Conservation (phyloP, 2,329 filamentous ascomycete genomes). For the Pseudogymnoascus sp. region DNA sequence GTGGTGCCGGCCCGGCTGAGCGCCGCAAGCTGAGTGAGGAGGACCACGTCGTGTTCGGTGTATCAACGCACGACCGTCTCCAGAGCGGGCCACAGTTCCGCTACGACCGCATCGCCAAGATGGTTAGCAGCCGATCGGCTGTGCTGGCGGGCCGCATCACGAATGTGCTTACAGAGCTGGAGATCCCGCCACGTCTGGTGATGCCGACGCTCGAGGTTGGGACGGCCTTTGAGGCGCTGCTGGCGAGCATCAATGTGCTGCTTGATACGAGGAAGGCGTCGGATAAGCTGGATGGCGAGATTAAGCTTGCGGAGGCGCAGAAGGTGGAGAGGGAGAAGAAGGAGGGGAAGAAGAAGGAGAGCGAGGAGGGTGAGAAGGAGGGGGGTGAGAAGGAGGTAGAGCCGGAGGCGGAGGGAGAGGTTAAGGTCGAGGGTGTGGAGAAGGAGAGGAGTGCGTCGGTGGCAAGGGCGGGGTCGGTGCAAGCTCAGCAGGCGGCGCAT, state of each 20-base stretch:
- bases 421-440: slow-evolving; percentile 38
- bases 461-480: slow-evolving; percentile 58
- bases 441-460: slow-evolving; percentile 24
- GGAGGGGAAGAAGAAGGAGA: slow-evolving; percentile 16
- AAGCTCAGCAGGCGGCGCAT: slow-evolving; percentile 34
- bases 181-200: slow-evolving; percentile 58
- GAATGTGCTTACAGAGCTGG: slow-evolving; percentile 62
- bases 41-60: slow-evolving; percentile 73
- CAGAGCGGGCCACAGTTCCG: slow-evolving; percentile 84
- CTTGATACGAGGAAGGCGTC: slow-evolving; percentile 66
- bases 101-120: slow-evolving; percentile 70
- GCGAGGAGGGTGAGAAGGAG: slow-evolving; percentile 20
- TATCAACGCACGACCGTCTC: slow-evolving; percentile 77
- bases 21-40: slow-evolving; percentile 64
- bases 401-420: slow-evolving; percentile 59
- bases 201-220: slow-evolving; percentile 70
- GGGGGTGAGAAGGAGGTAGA: slow-evolving; percentile 1
- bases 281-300: slow-evolving; percentile 69
- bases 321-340: slow-evolving; percentile 35
- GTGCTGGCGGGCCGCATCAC: slow-evolving; percentile 69
- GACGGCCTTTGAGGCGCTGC: slow-evolving; percentile 61
- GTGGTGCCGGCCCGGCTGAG: slow-evolving; percentile 34
- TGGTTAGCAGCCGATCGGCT: slow-evolving; percentile 67
- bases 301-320: slow-evolving; percentile 51
- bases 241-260: slow-evolving; percentile 58